phyloP scores from a whole-genome alignment of 768 basidiomycete genomes.

The Lactarius indigo region DNA sequence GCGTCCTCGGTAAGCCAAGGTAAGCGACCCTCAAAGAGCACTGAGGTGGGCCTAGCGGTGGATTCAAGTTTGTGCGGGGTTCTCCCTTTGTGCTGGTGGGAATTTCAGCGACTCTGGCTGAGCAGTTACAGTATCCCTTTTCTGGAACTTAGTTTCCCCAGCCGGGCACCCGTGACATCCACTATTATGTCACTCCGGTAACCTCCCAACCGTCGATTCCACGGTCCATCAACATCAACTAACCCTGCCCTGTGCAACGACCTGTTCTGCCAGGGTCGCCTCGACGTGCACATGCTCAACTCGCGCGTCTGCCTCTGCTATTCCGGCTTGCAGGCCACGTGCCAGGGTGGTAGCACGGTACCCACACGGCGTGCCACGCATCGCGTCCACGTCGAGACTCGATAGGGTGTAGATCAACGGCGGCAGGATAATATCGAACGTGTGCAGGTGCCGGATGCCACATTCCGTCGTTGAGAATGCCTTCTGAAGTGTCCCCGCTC shows the following conservation, averaged over 20 bases:
- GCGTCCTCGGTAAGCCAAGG: no score
- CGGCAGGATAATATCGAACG: no score
- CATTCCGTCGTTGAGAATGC: background rate
- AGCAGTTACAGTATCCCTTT: conserved; percentile 2
- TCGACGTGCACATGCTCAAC: no score
- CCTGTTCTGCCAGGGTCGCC: no score
- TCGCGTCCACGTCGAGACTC: conserved; percentile 63
- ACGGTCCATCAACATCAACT: no score
- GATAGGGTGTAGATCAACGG: conserved; percentile 37
- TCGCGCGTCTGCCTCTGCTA: no score
- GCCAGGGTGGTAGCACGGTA: conserved; percentile 33
- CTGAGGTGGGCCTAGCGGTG: conserved; percentile 16
- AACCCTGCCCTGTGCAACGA: no score
- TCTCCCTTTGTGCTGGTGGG: conserved; percentile 15
- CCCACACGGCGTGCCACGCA: conserved; percentile 45
- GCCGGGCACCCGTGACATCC: background rate
- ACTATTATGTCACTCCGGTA: background rate
- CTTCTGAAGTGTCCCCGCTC: background rate
- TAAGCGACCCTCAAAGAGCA: no score
- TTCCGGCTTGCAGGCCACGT: conserved; percentile 66
- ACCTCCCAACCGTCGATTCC: no score
- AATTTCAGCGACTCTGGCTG: conserved; percentile 12
- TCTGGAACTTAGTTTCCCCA: background rate
- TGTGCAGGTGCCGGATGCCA: no score
- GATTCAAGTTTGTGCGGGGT: conserved; percentile 17